phyloP scores from a whole-genome alignment of 805 yeast genomes.

The Ogataea zsoltii region DNA sequence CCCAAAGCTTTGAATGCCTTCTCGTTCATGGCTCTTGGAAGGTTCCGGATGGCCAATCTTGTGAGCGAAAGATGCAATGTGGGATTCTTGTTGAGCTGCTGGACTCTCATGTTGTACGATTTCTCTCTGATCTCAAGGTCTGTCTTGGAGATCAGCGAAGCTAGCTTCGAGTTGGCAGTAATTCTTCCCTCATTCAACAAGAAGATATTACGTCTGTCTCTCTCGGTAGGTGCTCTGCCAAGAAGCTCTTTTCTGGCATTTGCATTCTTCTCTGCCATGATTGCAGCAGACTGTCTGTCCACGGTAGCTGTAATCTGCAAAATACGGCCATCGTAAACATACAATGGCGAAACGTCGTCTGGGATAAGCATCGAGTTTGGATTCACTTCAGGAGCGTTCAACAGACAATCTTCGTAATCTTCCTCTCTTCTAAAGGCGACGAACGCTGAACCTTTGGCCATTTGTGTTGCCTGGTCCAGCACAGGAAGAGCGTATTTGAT shows the following conservation, averaged over 20 bases:
- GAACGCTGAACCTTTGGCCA: conserved; percentile 93
- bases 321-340: conserved; percentile 91
- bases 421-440: conserved; percentile 74
- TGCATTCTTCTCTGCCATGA: conserved; percentile 71
- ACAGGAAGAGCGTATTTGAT: conserved; percentile 94
- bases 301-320: conserved; percentile 83
- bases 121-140: conserved; percentile 89
- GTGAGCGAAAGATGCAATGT: conserved; percentile 90
- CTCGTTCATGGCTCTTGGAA: conserved; percentile 89
- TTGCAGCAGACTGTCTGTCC: conserved; percentile 78
- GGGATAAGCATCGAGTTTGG: conserved; percentile 71
- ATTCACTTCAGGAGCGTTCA: conserved; percentile 72
- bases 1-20: conserved; percentile 89
- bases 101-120: conserved; percentile 81
- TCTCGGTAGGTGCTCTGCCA: conserved; percentile 79
- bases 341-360: conserved; percentile 87
- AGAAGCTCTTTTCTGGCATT: conserved; percentile 68
- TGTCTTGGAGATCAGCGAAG: conserved; percentile 60
- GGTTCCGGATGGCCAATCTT: conserved; percentile 88
- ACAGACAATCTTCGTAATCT: conserved; percentile 66
- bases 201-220: conserved; percentile 82
- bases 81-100: conserved; percentile 89
- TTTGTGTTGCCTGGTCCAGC: conserved; percentile 77
- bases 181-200: conserved; percentile 93
- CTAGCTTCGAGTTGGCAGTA: conserved; percentile 75